Evolutionary conservation across 495 filamentous ascomycete species (phyloP), one percentile per base, ranked within the genome.

Genomic region (Clohesyomyces aquaticus): DNA sequence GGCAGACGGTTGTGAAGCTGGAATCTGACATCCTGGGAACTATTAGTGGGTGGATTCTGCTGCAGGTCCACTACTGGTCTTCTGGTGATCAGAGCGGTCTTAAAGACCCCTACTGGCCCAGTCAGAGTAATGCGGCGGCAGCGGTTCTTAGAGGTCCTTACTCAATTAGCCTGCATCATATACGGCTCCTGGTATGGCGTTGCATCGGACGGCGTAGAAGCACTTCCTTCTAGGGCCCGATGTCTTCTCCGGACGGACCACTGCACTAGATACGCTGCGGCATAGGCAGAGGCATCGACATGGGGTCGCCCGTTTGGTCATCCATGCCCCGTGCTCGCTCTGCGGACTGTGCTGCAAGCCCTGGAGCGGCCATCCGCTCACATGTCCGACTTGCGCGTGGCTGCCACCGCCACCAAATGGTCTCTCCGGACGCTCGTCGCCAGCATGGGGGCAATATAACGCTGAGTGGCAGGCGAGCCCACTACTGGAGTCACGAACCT

Each of bases 361-460:
- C 53, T 53, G 38, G 25, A 59, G 55, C 61, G 35, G 28, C 27
- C 53, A 45, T 23, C 16, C 29, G 61, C 32, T 32, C 54, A 45
- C 29, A 43, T 28, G 29, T 23, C 45, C 35, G 32, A 19, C 29
- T 19, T 29, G 47, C 23, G 63, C 27, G 48, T 59, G 55, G 61
- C 55, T 54, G 32, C 55, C 55, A 54, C 55, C 51, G 60, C 52
- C 55, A 47, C 47, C 45, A 28, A 49, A 32, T 16, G 45, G n/a
- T 35, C 48, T 43, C 26, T 43, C 49, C 47, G 26, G 50, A 66
- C n/a, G 55, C 41, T 41, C 19, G 32, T 54, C 14, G 25, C 32
- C 45, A 54, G 63, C 47, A 66, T 66, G 35, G 56, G 47, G 51
- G 55, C 48, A 66, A 59, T 66, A 43, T 59, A 66, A 54, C 21